phyloP scores from a whole-genome alignment of 2,329 filamentous ascomycete genomes.

The Talaromyces sp. region DNA sequence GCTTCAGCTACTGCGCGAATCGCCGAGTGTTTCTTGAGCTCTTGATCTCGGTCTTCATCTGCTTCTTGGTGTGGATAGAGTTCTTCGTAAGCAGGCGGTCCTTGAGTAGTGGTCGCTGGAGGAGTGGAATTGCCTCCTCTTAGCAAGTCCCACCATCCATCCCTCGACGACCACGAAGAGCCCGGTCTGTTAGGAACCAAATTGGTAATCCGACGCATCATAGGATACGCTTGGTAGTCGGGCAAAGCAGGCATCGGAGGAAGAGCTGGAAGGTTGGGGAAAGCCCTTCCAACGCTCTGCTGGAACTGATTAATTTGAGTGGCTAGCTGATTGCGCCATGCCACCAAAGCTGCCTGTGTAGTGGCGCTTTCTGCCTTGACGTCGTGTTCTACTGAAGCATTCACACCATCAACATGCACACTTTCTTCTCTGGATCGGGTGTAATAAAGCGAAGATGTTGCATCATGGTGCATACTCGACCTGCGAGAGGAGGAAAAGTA shows the following conservation, averaged over 20 bases:
- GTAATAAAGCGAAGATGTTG: conserved; percentile 18
- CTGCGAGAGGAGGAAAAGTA: conserved; percentile 30
- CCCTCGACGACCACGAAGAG: conserved; percentile 37
- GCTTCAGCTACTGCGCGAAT: conserved; percentile 41
- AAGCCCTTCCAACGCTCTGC: conserved; percentile 61
- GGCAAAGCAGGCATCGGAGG: conserved; percentile 59
- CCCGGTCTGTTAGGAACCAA: conserved; percentile 65
- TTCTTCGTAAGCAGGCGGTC: conserved; percentile 74
- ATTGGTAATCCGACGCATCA: conserved; percentile 68
- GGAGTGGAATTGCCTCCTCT: conserved; percentile 46
- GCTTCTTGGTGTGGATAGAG: conserved; percentile 57
- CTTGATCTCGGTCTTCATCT: conserved; percentile 30
- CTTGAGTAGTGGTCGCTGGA: conserved; percentile 35
- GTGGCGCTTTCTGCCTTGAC: conserved; percentile 23
- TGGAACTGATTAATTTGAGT: conserved; percentile 74
- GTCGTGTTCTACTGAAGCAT: conserved; percentile 22
- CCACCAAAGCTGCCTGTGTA: conserved; percentile 60
- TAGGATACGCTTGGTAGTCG: conserved; percentile 68
- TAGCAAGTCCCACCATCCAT: conserved; percentile 65
- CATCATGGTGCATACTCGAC: conserved; percentile 33
- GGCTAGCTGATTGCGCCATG: conserved; percentile 68
- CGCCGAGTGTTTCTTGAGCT: conserved; percentile 39
- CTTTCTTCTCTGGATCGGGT: conserved; percentile 15
- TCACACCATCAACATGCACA: conserved; percentile 14
- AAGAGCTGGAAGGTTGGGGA: conserved; percentile 58